Evolutionary conservation across 164 flowering plant genomes (phyloP).

Genomic region (Hamamelis virginiana): DNA sequence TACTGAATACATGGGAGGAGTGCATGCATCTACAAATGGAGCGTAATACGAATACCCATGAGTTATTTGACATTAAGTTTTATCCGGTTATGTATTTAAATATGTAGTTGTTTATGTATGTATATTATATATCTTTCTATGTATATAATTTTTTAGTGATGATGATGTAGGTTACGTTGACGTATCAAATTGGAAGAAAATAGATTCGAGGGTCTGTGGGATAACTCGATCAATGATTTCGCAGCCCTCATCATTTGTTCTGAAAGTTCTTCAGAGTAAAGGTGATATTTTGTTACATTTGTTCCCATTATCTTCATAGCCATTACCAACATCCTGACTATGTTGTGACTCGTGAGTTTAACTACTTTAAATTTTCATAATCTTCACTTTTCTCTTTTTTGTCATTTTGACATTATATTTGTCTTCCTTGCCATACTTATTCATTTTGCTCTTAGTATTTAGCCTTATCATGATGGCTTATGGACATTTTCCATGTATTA

Average conservation of each 20-base stretch:
- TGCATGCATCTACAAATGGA: background rate
- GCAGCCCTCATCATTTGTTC: conserved; percentile 9
- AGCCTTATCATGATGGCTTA: background rate
- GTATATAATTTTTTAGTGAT: background rate
- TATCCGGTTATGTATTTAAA: background rate
- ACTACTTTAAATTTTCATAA: background rate
- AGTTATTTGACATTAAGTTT: background rate
- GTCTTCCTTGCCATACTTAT: background rate
- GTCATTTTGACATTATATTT: background rate
- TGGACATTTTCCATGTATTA: background rate
- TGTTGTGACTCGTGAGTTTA: background rate
- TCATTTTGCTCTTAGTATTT: background rate
- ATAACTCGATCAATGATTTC: conserved; percentile 10
- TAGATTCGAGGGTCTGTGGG: conserved; percentile 9
- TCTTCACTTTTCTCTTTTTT: background rate
- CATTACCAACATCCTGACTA: background rate
- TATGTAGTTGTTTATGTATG: background rate
- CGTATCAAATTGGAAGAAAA: conserved; percentile 14
- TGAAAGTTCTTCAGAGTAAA: conserved; percentile 12
- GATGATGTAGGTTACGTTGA: conserved; percentile 8
- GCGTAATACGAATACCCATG: no score
- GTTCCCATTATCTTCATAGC: background rate
- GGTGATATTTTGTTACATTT: conserved; percentile 8
- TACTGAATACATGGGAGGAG: background rate
- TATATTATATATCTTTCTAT: no score